These are phyloP conservation scores for Myriosclerotinia curreyana DNA, from an alignment of 2,329 filamentous ascomycete species.

Conservation along the genomic window DNA sequence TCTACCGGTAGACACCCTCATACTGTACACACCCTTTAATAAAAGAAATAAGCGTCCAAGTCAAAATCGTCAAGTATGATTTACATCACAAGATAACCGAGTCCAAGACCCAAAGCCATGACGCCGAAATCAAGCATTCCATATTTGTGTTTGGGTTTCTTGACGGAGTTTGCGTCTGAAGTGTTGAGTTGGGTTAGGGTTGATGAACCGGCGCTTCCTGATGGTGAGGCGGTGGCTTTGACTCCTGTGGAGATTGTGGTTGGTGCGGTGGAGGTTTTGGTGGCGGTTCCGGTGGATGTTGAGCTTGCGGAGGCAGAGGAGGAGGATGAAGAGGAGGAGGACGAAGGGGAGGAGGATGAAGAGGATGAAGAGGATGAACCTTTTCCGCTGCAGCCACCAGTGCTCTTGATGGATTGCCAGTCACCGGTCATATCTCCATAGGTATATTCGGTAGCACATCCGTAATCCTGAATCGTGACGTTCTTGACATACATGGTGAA, in stretches of 20 bases:
- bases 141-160: slow-evolving; percentile 33
- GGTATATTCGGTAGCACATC: slow-evolving; percentile 49
- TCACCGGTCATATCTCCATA: slow-evolving; percentile 49
- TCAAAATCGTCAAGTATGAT: background rate
- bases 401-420: slow-evolving; percentile 47
- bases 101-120: slow-evolving; percentile 36
- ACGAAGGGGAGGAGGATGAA: background rate
- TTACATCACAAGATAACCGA: slow-evolving; percentile 40
- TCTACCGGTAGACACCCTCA: background rate
- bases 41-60: background rate
- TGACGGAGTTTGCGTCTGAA: slow-evolving; percentile 17
- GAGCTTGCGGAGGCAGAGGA: slow-evolving; percentile 2
- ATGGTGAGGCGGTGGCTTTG: background rate
- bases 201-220: background rate
- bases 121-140: slow-evolving; percentile 35
- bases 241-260: slow-evolving; percentile 23
- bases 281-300: slow-evolving; percentile 21
- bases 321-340: background rate
- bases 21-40: background rate
- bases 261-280: slow-evolving; percentile 20
- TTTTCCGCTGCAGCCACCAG: slow-evolving; percentile 29
- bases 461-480: slow-evolving; percentile 50
- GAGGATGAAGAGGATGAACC: slow-evolving; percentile 14
- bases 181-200: slow-evolving; percentile 33
- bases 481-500: slow-evolving; percentile 52